Conservation (phyloP, 306 rosid species). For the Gleditsia sinensis region DNA sequence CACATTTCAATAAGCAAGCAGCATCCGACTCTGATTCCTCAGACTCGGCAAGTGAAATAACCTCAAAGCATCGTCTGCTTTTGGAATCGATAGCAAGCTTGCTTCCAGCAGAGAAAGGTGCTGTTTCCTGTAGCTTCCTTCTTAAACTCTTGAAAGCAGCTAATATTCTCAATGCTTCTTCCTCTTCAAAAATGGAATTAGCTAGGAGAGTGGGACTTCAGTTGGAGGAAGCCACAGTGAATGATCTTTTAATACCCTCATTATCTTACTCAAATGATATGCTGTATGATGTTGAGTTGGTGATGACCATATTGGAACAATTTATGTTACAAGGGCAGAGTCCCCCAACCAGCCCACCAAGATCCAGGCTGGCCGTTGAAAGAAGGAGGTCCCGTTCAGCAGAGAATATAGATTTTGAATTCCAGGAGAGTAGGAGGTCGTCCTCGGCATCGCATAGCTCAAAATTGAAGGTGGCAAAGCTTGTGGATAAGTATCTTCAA, state of each 20-base stretch:
- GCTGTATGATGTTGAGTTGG: constrained; percentile 60
- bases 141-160: constrained; percentile 74
- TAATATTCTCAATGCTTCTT: constrained; percentile 64
- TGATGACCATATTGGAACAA: constrained; percentile 60
- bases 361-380: constrained; percentile 56
- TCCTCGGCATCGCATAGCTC: constrained; percentile 78
- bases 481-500: constrained; percentile 77
- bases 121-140: constrained; percentile 65
- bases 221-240: constrained; percentile 59
- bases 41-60: constrained; percentile 45
- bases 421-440: constrained; percentile 74
- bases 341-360: constrained; percentile 78
- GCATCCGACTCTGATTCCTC: constrained; percentile 55
- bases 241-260: constrained; percentile 67
- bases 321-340: constrained; percentile 69
- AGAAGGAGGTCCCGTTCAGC: constrained; percentile 78
- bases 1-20: constrained; percentile 19
- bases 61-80: constrained; percentile 61
- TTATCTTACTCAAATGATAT: constrained; percentile 38
- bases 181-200: constrained; percentile 63
- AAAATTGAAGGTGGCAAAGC: constrained; percentile 73
- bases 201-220: constrained; percentile 66
- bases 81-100: constrained; percentile 71
- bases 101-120: constrained; percentile 68
- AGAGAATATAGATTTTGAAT: constrained; percentile 67